A percentile compares a stretch with the other conserved stretches of the same genome.
phyloP scores from a whole-genome alignment of 768 basidiomycete genomes.

The Xerocomus spinulosus region DNA sequence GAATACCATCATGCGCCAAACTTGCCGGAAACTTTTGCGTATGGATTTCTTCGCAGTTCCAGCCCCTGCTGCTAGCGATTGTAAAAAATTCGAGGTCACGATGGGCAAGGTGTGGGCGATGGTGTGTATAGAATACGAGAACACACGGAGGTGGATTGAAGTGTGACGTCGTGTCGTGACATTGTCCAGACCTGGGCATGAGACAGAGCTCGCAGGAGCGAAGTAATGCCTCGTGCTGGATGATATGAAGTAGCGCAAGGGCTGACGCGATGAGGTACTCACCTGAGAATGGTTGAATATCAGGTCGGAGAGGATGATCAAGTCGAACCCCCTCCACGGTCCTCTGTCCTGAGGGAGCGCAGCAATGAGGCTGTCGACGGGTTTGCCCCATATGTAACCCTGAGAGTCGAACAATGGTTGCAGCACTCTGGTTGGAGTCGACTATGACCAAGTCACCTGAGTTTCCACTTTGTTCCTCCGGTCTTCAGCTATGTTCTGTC shows the following conservation, averaged over 20 bases:
- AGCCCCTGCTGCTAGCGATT: slow-evolving; percentile 57
- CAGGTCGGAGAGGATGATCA: slow-evolving; percentile 88
- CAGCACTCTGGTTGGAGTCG: slow-evolving; percentile 24
- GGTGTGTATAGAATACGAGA: slow-evolving; percentile 87
- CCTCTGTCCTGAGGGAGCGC: slow-evolving; percentile 17
- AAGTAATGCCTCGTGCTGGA: slow-evolving; percentile 77
- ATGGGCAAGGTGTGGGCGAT: slow-evolving; percentile 77
- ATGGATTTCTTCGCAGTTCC: slow-evolving; percentile 69
- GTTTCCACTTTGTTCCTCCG: slow-evolving; percentile 23
- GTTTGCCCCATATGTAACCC: slow-evolving; percentile 83
- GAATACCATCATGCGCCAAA: not conserved
- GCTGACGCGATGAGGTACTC: not conserved
- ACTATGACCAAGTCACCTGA: slow-evolving; percentile 31
- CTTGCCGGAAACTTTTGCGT: slow-evolving; percentile 60
- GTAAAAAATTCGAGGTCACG: slow-evolving; percentile 81
- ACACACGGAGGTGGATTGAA: slow-evolving; percentile 36
- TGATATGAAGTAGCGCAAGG: not conserved
- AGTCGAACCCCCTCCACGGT: slow-evolving; percentile 48
- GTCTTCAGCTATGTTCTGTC: slow-evolving; percentile 43
- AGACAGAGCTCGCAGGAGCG: slow-evolving; percentile 57
- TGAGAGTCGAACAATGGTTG: slow-evolving; percentile 16
- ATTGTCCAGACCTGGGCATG: slow-evolving; percentile 18
- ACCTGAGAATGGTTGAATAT: slow-evolving; percentile 95
- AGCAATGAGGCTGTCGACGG: slow-evolving; percentile 35
- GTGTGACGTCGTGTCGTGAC: slow-evolving; percentile 5